Evolutionary conservation across 805 yeast species (phyloP), one percentile per base, ranked within the genome.

Genomic region (Yamadazyma scolyti): DNA sequence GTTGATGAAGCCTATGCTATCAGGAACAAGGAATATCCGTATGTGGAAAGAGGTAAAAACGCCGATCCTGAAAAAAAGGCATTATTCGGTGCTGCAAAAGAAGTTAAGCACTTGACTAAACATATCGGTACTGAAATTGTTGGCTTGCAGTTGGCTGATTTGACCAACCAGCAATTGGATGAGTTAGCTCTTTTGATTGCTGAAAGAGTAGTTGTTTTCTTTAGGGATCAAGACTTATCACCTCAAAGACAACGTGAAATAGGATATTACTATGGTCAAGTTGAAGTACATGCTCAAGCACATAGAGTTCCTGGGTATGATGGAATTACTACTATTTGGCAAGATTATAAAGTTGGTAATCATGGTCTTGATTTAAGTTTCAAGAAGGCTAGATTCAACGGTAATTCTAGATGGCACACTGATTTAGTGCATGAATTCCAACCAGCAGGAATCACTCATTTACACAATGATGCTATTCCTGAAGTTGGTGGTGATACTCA

Each of bases 401-500:
- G 52, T 21, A 48, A 54, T 33, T 42, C 54, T 7, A 41, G 34
- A 15, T 58, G 64, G 64, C 62, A 58, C 45, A 52, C 59, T 15
- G 64, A 58, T 36, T 52, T 56, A 40, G 57, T 52, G 9, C 62
- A 56, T 31, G 61, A 56, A 30, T 43, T 42, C 16, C 64, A 56
- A 31, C 60, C 62, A 4, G 60, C 61, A 5, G 62, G 61, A 27
- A 48, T 56, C 28, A 56, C 62, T 25, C 62, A 67, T 42, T 50
- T 56, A 30, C 62, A 58, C 39, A 48, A 49, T 29, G 64, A 56
- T 39, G 41, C 58, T 7, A 58, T 70, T 44, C 75, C 74, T 17
- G 44, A 43, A 2, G 63, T 62, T 17, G 79, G 78, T 25, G 79
- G 79, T 37, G 79, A 74, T 46, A 74, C 79, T 10, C 40, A 58